phyloP scores from a whole-genome alignment of 345 rosid species.

The Angophora floribunda region DNA sequence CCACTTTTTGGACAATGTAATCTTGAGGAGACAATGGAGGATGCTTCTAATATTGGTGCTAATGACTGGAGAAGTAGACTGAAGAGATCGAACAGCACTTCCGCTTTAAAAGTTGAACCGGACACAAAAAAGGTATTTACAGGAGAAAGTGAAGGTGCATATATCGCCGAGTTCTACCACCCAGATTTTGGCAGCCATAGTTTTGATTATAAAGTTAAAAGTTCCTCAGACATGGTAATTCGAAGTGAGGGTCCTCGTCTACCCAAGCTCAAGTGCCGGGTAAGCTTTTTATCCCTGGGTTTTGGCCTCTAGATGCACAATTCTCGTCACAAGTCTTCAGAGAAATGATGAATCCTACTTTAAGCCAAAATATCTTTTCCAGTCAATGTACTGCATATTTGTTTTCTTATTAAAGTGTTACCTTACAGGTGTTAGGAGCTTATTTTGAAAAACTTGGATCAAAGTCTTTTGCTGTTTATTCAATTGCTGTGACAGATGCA shows the following conservation, averaged over 20 bases:
- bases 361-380: background rate
- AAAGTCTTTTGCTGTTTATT: slow-evolving; percentile 96
- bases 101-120: slow-evolving; percentile 46
- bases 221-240: slow-evolving; percentile 22
- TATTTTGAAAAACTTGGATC: slow-evolving; percentile 89
- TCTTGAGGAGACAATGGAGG: slow-evolving; percentile 14
- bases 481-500: slow-evolving; percentile 88
- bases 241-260: slow-evolving; percentile 34
- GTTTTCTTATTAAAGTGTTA: background rate
- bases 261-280: slow-evolving; percentile 76
- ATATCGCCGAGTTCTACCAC: slow-evolving; percentile 71
- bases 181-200: slow-evolving; percentile 33
- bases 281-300: slow-evolving; percentile 18
- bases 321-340: background rate
- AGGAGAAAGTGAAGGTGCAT: slow-evolving; percentile 47
- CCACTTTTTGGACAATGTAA: slow-evolving; percentile 10
- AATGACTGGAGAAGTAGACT: slow-evolving; percentile 51
- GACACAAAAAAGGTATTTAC: slow-evolving; percentile 32
- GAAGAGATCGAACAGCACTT: slow-evolving; percentile 83
- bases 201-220: slow-evolving; percentile 19
- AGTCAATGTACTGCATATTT: slow-evolving; percentile 4
- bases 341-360: background rate
- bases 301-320: background rate
- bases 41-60: slow-evolving; percentile 6
- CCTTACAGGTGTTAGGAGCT: slow-evolving; percentile 82